Evolutionary conservation across 2,329 filamentous ascomycete species (phyloP), one percentile per base, ranked within the genome.

Genomic region (Gaeumannomyces sp.): DNA sequence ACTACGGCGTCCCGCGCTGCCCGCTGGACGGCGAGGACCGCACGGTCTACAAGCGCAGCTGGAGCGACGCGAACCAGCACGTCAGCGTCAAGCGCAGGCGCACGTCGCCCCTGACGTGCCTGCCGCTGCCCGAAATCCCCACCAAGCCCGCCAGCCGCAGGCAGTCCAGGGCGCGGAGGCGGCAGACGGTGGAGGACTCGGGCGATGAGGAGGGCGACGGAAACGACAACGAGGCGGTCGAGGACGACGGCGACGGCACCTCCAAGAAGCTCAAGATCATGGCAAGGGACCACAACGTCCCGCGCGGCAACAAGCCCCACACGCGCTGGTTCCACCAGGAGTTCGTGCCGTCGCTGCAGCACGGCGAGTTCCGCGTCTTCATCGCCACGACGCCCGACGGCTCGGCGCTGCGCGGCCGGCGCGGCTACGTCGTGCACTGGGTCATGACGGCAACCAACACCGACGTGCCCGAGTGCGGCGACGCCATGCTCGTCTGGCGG

Each of bases 281-380:
- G 14, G 59, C 25, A 22, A 27, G 10, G 28, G 61, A 62, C 61
- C 61, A 62, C 35, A 4, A 31, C 38, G 25, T 50, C 27, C 61
- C 50, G 25, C 35, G 45, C 35, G 38, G 45, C 25, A 31, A 19
- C 31, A 22, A 3, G 31, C 25, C 19, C 38, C 61, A 29, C 7
- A 27, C 35, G 35, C 25, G 35, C 31, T 62, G 61, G 61, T 62
- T 62, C 61, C 61, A 62, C 61, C 61, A 62, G 45, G 31, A 22
- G 19, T 19, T 53, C 14, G 61, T 56, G 25, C 35, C 35, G 16
- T 14, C 35, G 35, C 61, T 62, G 25, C 14, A 7, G 25, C 61
- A 25, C 35, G 61, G 61, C 61, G 45, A 62, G 61, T 62, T 62
- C 45, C 61, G 61, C 25, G 38, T 62, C 19, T 62, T 62, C 45